Evolutionary conservation across 352 stramenopile genomes (phyloP), one percentile per base, ranked within the genome.

Genomic region (Aphanomyces euteiches): DNA sequence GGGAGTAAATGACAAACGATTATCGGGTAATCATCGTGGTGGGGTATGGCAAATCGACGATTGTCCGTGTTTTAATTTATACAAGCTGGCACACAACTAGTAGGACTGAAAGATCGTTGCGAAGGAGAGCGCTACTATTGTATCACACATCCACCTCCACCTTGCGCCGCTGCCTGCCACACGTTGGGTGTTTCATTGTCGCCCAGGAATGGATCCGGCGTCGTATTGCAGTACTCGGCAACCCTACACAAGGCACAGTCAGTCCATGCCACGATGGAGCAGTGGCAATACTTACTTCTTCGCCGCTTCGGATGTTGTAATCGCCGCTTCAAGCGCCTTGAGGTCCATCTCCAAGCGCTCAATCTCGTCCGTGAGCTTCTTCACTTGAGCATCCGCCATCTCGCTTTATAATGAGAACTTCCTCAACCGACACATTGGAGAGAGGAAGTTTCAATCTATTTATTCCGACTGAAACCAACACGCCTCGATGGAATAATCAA

Each of bases 361-460:
- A 48, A 92, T 86, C 75, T 90, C 84, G 63, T 92, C 85, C 60
- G 79, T 63, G 34, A 92, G 81, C 79, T 92, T 92, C 81, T 92
- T 92, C 47, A 79, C 78, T 66, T 85, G 80, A 47, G 78, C 76
- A 75, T 92, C 83, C 37, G 80, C 66, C 61, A 74, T 72, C 48
- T 7, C 37, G 17, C 8, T 50, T 19, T n/a, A 41, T 28, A 61
- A 61, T 61, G 54, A 61, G 54, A 61, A 61, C 43, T 50, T 28
- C 19, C 54, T 37, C 54, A 61, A 61, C 54, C 54, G 54, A 61
- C 54, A 61, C 54, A 50, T n/a, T 28, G 2, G 28, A 28, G 28
- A 28, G 43, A 7, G 54, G 28, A 61, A 40, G 54, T 61, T 61
- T 61, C 54, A 41, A 61, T 61, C 54, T 61, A 61, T 61, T 61